Evolutionary conservation across 495 filamentous ascomycete species (phyloP).

Genomic region (Geoglossum glabrum): DNA sequence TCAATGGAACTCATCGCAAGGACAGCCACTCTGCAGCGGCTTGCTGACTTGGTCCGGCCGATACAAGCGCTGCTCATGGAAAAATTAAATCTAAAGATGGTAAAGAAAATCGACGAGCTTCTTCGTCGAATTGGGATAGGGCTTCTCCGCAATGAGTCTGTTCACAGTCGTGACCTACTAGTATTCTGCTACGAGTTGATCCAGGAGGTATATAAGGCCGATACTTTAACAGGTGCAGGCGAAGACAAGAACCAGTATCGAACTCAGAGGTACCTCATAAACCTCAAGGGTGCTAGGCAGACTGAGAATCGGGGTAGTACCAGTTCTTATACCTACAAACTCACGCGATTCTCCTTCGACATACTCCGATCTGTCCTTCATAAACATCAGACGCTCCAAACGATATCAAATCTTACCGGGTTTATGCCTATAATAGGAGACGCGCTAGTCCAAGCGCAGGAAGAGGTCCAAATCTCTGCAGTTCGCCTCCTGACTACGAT

Average conservation of each 20-base stretch:
- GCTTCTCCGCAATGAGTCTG: conserved; percentile 55
- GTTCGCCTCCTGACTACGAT: conserved; percentile 68
- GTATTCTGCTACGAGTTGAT: conserved; percentile 90
- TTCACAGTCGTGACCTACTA: conserved; percentile 55
- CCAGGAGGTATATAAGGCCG: conserved; percentile 51
- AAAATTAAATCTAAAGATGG: conserved; percentile 57
- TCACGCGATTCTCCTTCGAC: conserved; percentile 71
- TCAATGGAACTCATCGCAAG: conserved; percentile 87
- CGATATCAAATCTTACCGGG: conserved; percentile 52
- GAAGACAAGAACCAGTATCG: conserved; percentile 32
- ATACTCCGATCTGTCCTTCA: conserved; percentile 59
- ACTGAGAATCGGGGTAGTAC: conserved; percentile 40
- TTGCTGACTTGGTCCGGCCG: conserved; percentile 58
- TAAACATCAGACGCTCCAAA: conserved; percentile 63
- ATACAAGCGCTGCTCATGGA: conserved; percentile 59
- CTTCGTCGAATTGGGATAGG: conserved; percentile 66
- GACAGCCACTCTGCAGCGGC: conserved; percentile 47
- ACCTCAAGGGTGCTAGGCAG: conserved; percentile 45
- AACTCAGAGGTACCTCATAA: conserved; percentile 54
- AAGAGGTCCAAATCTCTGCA: conserved; percentile 75
- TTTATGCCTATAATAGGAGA: conserved; percentile 83
- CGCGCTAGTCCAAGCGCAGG: conserved; percentile 57
- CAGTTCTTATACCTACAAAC: conserved; percentile 60
- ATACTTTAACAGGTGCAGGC: conserved; percentile 23
- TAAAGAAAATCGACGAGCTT: conserved; percentile 78